Percentiles rank a stretch among this genome's conserved stretches.
Conservation (phyloP, 345 rosid species). For the Populus nigra region DNA sequence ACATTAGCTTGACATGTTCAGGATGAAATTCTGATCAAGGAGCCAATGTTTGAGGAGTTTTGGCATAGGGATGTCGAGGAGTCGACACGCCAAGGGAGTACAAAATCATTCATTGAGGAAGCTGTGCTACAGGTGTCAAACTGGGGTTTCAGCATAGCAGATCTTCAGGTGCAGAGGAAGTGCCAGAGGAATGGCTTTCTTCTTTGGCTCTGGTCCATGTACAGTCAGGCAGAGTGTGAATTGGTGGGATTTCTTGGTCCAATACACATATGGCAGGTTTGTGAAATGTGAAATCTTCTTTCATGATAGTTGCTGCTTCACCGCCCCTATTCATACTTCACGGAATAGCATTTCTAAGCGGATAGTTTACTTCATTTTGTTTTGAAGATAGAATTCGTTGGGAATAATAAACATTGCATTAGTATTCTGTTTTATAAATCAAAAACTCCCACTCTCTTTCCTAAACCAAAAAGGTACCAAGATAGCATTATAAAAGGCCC, state of each 20-base stretch:
- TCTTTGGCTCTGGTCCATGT: constrained; percentile 75
- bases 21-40: constrained; percentile 62
- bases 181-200: constrained; percentile 63
- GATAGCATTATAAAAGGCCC: neutral
- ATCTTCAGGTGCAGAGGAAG: constrained; percentile 65
- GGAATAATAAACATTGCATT: neutral
- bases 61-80: constrained; percentile 94
- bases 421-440: neutral
- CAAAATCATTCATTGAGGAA: constrained; percentile 78
- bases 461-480: neutral
- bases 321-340: constrained; percentile 7
- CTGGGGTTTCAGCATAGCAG: constrained; percentile 81
- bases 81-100: constrained; percentile 75
- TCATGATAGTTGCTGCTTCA: constrained; percentile 3
- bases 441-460: neutral
- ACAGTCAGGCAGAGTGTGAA: constrained; percentile 72
- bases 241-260: constrained; percentile 69
- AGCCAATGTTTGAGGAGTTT: constrained; percentile 58
- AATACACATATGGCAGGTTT: constrained; percentile 96
- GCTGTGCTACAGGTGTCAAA: constrained; percentile 63
- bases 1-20: constrained; percentile 33
- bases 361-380: neutral
- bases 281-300: constrained; percentile 15
- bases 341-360: neutral
- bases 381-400: neutral